phyloP scores from a whole-genome alignment of 2,329 filamentous ascomycete species.

The Botrytis hyacinthi region DNA sequence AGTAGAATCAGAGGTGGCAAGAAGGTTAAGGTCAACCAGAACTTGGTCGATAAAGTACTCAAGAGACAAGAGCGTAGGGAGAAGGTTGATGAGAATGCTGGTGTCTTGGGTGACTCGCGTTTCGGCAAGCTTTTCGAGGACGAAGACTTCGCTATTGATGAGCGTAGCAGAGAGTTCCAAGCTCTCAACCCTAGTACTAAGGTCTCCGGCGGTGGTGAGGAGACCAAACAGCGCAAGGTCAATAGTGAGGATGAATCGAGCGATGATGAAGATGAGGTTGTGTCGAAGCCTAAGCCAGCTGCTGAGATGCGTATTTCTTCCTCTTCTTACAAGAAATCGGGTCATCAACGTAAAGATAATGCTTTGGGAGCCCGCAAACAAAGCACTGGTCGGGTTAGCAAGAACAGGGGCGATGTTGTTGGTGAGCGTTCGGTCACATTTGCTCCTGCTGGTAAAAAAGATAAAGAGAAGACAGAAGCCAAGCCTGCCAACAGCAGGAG shows the following conservation, averaged over 20 bases:
- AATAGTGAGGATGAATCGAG: constrained; percentile 40
- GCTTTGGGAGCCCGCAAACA: constrained; percentile 56
- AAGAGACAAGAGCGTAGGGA: constrained; percentile 61
- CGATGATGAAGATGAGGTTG: constrained; percentile 46
- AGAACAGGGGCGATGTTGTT: constrained; percentile 50
- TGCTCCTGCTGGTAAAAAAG: constrained; percentile 58
- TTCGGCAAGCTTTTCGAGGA: constrained; percentile 90
- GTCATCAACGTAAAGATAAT: constrained; percentile 52
- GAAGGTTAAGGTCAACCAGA: constrained; percentile 96
- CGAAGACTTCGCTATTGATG: constrained; percentile 88
- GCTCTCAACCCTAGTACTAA: constrained; percentile 84
- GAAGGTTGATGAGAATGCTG: constrained; percentile 57
- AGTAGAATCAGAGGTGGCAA: constrained; percentile 91
- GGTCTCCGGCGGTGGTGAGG: constrained; percentile 34
- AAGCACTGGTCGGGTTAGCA: constrained; percentile 48
- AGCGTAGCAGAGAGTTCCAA: constrained; percentile 81
- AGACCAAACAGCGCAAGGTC: constrained; percentile 41
- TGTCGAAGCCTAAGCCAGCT: constrained; percentile 36
- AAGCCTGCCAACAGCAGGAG: constrained; percentile 26
- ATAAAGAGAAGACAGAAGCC: constrained; percentile 40
- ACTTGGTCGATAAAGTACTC: constrained; percentile 70
- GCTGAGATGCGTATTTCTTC: constrained; percentile 66
- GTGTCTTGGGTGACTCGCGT: constrained; percentile 77
- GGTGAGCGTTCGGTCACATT: constrained; percentile 72
- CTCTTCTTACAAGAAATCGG: constrained; percentile 59